Conservation (phyloP, 202 grass and related monocot genomes). For the Saccharum hybrid region DNA sequence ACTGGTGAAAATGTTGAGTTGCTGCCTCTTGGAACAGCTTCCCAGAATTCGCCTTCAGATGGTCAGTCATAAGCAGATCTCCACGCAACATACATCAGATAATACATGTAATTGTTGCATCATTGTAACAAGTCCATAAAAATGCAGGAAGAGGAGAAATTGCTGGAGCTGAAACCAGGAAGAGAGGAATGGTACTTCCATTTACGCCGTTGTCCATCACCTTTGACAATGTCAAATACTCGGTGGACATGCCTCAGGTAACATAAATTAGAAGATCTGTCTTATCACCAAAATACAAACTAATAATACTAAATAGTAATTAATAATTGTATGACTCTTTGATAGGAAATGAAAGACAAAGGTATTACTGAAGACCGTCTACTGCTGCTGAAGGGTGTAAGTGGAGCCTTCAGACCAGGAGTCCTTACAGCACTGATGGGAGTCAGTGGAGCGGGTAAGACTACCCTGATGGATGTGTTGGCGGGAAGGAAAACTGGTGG, state of each 20-base stretch:
- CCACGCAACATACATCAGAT: neutral
- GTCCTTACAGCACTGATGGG: constrained; percentile 97
- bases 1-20: constrained; percentile 73
- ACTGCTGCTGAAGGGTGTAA: constrained; percentile 79
- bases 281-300: neutral
- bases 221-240: constrained; percentile 81
- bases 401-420: constrained; percentile 88
- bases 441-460: constrained; percentile 90
- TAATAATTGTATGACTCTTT: constrained; percentile 41
- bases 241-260: constrained; percentile 95
- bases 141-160: constrained; percentile 75
- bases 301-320: neutral
- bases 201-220: constrained; percentile 81
- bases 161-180: constrained; percentile 50
- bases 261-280: constrained; percentile 11
- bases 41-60: constrained; percentile 44
- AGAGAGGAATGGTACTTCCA: constrained; percentile 90
- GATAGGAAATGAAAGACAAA: constrained; percentile 90
- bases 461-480: constrained; percentile 95
- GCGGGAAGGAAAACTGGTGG: constrained; percentile 90
- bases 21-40: constrained; percentile 37
- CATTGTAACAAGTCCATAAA: constrained; percentile 42
- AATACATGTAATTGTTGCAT: neutral
- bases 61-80: constrained; percentile 46
- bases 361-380: constrained; percentile 65